A percentile compares a stretch with the other conserved stretches of the same genome.
Evolutionary conservation across 2,329 filamentous ascomycete species (phyloP).

Genomic region (Lachnellula occidentalis): DNA sequence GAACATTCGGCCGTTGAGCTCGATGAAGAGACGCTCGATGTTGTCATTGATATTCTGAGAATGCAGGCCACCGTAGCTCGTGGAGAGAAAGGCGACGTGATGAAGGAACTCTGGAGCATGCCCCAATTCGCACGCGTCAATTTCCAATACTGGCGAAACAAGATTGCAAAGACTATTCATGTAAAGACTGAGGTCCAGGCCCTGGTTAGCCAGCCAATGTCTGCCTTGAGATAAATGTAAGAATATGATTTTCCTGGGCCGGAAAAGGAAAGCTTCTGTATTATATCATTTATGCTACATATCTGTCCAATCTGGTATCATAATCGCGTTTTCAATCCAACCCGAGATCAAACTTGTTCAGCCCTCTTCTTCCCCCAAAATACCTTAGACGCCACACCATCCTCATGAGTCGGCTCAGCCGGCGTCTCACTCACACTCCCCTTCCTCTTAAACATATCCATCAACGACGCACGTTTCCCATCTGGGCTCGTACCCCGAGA

Average conservation of each 20-base stretch:
- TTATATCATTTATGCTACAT: neutral
- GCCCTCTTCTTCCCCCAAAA: neutral
- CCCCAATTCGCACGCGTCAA: constrained; percentile 24
- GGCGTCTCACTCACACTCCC: neutral
- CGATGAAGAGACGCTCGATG: constrained; percentile 27
- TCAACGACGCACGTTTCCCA: constrained; percentile 13
- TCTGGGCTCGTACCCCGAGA: constrained; percentile 14
- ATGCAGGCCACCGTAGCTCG: constrained; percentile 13
- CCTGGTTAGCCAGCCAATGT: neutral
- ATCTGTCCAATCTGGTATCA: neutral
- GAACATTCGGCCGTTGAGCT: constrained; percentile 27
- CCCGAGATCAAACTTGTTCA: neutral
- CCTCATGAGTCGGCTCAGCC: neutral
- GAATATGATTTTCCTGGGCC: neutral
- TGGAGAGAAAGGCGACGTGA: constrained; percentile 15
- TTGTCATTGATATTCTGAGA: constrained; percentile 22
- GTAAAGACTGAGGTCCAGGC: constrained; percentile 1
- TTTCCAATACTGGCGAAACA: constrained; percentile 22
- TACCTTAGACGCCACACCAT: constrained; percentile 5
- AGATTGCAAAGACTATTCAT: constrained; percentile 14
- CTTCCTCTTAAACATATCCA: constrained; percentile 17
- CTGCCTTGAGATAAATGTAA: neutral
- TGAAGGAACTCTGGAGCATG: constrained; percentile 25
- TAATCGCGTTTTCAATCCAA: neutral
- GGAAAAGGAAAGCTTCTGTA: neutral